A percentile compares a stretch with the other conserved stretches of the same genome.
phyloP scores from a whole-genome alignment of 2,329 filamentous ascomycete genomes.

The Hymenoscyphus scutula region DNA sequence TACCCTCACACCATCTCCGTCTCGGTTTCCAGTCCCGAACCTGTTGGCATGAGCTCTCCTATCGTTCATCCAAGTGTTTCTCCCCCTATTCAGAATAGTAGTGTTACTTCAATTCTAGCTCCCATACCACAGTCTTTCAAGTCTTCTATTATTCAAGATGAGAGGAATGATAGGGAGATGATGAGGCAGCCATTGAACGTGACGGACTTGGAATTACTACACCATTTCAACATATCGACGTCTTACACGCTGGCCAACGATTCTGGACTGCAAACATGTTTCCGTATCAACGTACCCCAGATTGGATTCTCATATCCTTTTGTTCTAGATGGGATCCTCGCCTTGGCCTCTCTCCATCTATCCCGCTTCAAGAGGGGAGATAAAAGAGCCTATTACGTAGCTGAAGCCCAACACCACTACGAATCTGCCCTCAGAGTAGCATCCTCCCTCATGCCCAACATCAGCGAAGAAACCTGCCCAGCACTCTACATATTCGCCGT shows the following conservation, averaged over 20 bases:
- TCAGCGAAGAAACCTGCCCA: conserved; percentile 35
- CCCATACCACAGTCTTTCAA: neutral
- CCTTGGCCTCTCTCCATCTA: conserved; percentile 43
- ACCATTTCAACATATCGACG: conserved; percentile 25
- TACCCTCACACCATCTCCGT: conserved; percentile 3
- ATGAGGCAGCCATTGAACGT: conserved; percentile 14
- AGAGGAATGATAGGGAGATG: neutral
- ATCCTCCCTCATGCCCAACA: conserved; percentile 34
- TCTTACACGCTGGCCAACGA: conserved; percentile 21
- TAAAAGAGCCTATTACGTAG: conserved; percentile 38
- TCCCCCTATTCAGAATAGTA: neutral
- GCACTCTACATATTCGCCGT: conserved; percentile 40
- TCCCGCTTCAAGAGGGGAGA: conserved; percentile 39
- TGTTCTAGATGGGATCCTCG: conserved; percentile 18
- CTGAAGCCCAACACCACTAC: conserved; percentile 39
- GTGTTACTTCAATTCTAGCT: neutral
- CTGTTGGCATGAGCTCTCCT: neutral
- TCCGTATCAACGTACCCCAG: conserved; percentile 20
- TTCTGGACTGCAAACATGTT: conserved; percentile 16
- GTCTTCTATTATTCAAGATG: neutral
- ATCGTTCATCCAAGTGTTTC: neutral
- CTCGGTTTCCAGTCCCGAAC: conserved; percentile 7
- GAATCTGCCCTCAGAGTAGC: conserved; percentile 29
- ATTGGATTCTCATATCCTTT: conserved; percentile 21
- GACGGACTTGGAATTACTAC: conserved; percentile 24